phyloP scores from a whole-genome alignment of 1,139 yeast genomes.

The Kodamaea ohmeri region DNA sequence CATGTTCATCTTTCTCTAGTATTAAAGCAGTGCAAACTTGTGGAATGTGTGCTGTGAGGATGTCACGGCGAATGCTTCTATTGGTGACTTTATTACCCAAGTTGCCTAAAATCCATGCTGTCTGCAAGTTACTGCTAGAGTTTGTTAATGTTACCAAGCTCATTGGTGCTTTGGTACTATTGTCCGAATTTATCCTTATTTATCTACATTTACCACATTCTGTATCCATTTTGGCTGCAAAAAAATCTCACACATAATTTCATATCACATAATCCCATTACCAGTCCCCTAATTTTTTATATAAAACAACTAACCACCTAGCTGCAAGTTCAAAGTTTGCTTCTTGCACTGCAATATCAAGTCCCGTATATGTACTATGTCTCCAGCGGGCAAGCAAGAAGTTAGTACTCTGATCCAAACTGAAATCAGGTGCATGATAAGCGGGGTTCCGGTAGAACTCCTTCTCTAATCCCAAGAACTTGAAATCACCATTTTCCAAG shows the following conservation, averaged over 20 bases:
- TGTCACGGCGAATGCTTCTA: conserved; percentile 33
- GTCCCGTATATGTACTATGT: conserved; percentile 25
- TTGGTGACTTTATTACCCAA: conserved; percentile 37
- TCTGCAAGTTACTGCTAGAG: conserved; percentile 10
- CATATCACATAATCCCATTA: neutral
- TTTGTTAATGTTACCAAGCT: conserved; percentile 4
- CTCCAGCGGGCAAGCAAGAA: conserved; percentile 14
- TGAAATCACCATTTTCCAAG: conserved; percentile 24
- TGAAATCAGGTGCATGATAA: conserved; percentile 23
- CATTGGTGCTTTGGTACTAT: neutral
- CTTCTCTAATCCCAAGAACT: conserved; percentile 19
- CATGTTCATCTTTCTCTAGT: conserved; percentile 24
- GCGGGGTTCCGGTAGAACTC: conserved; percentile 26
- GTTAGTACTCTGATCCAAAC: conserved; percentile 9
- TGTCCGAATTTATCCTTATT: neutral
- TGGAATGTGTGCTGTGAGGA: conserved; percentile 47
- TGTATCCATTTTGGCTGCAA: conserved; percentile 3
- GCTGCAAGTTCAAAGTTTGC: conserved; percentile 27
- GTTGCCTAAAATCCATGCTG: conserved; percentile 34
- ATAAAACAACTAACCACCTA: conserved; percentile 29
- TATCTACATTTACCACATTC: no score
- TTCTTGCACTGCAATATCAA: conserved; percentile 24
- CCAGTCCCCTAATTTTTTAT: conserved; percentile 21
- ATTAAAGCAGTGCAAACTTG: conserved; percentile 40
- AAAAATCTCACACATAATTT: conserved; percentile 1